phyloP scores from a whole-genome alignment of 2,329 filamentous ascomycete genomes.

The Didymosphaeria variabile region DNA sequence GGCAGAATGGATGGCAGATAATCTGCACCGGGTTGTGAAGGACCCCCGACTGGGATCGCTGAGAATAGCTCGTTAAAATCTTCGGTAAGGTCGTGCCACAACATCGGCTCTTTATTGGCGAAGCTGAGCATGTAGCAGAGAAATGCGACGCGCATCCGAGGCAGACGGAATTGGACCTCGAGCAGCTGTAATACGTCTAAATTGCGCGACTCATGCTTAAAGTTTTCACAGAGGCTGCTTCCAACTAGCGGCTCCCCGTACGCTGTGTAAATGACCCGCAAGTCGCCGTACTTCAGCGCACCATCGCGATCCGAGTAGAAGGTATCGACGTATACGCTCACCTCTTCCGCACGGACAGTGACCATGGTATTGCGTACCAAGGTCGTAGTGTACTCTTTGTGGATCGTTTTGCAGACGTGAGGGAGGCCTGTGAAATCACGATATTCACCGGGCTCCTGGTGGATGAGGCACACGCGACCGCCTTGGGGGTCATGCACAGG shows the following conservation, averaged over 20 bases:
- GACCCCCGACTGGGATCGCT: neutral
- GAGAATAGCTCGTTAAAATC: neutral
- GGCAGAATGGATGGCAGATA: neutral
- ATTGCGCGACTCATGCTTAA: neutral
- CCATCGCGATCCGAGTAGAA: neutral
- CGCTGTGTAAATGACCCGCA: neutral
- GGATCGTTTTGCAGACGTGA: neutral
- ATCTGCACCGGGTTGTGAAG: neutral
- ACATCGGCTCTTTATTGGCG: neutral
- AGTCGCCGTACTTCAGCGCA: neutral
- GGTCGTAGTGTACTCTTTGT: neutral
- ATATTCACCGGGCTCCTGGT: neutral
- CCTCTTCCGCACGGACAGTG: neutral
- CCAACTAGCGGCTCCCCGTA: neutral
- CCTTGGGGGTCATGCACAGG: neutral
- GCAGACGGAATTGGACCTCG: neutral
- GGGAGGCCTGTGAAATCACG: conserved; percentile 6
- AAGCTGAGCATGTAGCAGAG: neutral
- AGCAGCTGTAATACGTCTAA: neutral
- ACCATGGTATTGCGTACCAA: neutral
- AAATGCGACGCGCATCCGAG: neutral
- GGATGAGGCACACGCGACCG: neutral
- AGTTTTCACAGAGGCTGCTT: neutral
- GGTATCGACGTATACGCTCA: neutral
- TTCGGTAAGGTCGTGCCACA: neutral